Percentiles rank a stretch among this genome's conserved stretches.
Conservation (phyloP, 1,284 basidiomycete genomes). For the Hymenochaete sp. region DNA sequence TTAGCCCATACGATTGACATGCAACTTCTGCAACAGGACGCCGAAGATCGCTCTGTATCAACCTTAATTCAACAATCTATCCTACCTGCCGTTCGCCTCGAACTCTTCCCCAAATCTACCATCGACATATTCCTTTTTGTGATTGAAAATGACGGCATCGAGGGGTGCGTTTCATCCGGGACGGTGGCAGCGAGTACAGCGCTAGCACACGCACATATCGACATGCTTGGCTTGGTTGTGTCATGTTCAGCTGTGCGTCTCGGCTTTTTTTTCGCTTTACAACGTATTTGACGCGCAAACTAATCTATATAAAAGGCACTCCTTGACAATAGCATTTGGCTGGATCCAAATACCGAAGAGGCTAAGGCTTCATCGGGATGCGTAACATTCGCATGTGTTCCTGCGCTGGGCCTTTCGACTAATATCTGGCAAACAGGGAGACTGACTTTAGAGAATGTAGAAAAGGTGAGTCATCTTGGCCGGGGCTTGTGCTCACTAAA, state of each 20-base stretch:
- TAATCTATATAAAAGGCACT: background rate
- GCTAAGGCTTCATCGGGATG: conserved; percentile 45
- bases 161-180: conserved; percentile 77
- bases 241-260: conserved; percentile 63
- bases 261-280: background rate
- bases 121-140: conserved; percentile 89
- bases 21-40: conserved; percentile 54
- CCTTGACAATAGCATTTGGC: conserved; percentile 38
- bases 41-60: conserved; percentile 82
- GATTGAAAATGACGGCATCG: conserved; percentile 84
- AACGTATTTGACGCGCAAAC: conserved; percentile 15
- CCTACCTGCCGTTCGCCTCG: conserved; percentile 76
- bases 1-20: conserved; percentile 1
- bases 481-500: background rate
- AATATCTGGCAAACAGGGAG: conserved; percentile 74
- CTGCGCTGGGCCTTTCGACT: conserved; percentile 83
- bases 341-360: conserved; percentile 79
- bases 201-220: conserved; percentile 81
- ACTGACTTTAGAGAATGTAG: conserved; percentile 40
- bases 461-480: conserved; percentile 39
- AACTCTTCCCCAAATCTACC: conserved; percentile 87
- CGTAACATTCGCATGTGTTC: conserved; percentile 75
- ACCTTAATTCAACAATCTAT: conserved; percentile 83
- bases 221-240: conserved; percentile 77
- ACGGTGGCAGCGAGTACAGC: conserved; percentile 86